These are phyloP conservation scores for Paramecium caudatum DNA, from an alignment of 73 alveolate species.

Conservation along the genomic window DNA sequence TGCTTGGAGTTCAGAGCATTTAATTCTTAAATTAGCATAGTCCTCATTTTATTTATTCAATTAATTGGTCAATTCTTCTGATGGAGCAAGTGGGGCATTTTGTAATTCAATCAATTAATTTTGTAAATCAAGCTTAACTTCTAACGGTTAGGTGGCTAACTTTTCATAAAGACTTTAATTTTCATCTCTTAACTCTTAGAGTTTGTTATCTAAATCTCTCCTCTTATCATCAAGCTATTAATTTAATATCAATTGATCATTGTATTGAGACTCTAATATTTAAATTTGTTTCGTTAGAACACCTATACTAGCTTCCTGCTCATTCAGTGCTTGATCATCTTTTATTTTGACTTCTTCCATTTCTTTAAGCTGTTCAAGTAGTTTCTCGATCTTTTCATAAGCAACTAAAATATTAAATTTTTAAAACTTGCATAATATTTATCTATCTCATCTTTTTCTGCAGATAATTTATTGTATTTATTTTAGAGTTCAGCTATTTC, in stretches of 20 bases:
- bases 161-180: neutral
- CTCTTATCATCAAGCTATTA: neutral
- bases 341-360: neutral
- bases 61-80: neutral
- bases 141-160: neutral
- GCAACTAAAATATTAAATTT: neutral
- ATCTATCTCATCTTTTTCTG: neutral
- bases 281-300: conserved; percentile 15
- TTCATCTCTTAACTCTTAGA: conserved; percentile 13
- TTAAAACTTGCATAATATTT: conserved; percentile 16
- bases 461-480: neutral
- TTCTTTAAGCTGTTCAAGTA: neutral
- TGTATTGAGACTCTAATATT: no score
- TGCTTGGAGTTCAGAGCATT: neutral
- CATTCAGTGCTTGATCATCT: neutral
- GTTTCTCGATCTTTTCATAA: neutral
- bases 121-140: neutral
- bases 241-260: neutral
- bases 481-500: neutral
- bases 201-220: neutral
- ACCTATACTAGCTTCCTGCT: neutral
- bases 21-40: neutral
- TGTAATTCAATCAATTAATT: conserved; percentile 6
- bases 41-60: conserved; percentile 4
- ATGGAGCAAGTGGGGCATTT: neutral